Base-by-base conservation (phyloP, 345 rosid genomes). In the Gossypioides kirkii region DNA sequence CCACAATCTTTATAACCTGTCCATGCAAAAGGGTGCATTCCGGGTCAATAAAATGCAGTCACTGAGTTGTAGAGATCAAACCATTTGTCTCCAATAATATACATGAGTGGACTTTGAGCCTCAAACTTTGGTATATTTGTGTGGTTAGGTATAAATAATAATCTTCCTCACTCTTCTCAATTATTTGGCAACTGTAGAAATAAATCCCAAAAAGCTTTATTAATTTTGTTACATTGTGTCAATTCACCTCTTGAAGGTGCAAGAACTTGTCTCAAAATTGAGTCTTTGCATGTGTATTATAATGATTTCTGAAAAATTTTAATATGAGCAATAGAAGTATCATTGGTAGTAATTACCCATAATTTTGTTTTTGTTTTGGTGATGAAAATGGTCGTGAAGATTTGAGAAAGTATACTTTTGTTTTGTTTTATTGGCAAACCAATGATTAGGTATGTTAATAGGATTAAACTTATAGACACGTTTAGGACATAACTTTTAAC, bases 81-180 rank as follows among this genome's bases (percentile, higher is more conserved):
- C 63, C 45, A 28, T 22, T 77, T 77, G 77, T 73, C 74, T 20
- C 32, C 41, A 69, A 18, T 42, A 10, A 61, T 7, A 43, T 43
- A 32, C 38, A 32, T 32, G 61, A 52, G 5, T 58, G 36, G 61
- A 47, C 52, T 49, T 43, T 41, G 64, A 73, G 73, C 60, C 74
- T 61, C 65, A 61, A 8, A 69, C 32, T 74, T 78, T 55, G 42
- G 71, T 36, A 58, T 26, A 6, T 17, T 54, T 17, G 10, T 45
- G 23, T 36, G 46, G 38, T 23, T 58, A 58, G 61, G 36, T 58
- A 47, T 8, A 10, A 8, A 43, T 43, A 43, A 10, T 47, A 12
- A 11, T 58, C 17, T 25, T 58, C 61, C 13, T 10, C 12, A 5
- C 17, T 58, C 59, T 45, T 16, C 41, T 47, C 80, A 73, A 73